Percentiles rank a stretch among this genome's conserved stretches.
These are phyloP conservation scores for Pinus tabuliformis DNA, from an alignment of 75 land plant genomes.

Conservation along the genomic window DNA sequence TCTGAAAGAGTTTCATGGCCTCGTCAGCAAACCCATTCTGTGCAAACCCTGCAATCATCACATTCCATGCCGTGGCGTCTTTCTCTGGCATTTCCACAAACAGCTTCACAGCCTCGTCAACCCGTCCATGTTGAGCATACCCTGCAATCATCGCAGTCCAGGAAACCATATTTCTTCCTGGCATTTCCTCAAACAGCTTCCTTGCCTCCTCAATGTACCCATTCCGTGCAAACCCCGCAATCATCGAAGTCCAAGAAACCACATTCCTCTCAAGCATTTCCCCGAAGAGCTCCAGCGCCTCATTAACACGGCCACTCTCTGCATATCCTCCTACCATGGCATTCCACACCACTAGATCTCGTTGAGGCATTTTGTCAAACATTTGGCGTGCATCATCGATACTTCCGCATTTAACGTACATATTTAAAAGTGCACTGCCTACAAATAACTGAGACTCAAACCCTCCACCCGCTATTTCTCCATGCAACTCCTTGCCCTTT, in stretches of 20 bases:
- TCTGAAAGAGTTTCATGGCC: slow-evolving; percentile 10
- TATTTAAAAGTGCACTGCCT: slow-evolving; percentile 18
- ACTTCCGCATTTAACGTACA: slow-evolving; percentile 26
- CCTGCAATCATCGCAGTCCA: too few relatives aligned
- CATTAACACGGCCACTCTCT: slow-evolving; percentile 8
- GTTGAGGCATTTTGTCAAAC: slow-evolving; percentile 21
- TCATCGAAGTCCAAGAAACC: slow-evolving; percentile 46
- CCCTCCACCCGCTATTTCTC: slow-evolving; percentile 20
- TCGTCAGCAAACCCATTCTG: slow-evolving; percentile 7
- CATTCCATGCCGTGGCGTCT: slow-evolving; percentile 12
- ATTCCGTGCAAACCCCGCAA: slow-evolving; percentile 22
- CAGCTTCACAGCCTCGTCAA: too few relatives aligned
- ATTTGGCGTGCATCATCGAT: slow-evolving; percentile 13
- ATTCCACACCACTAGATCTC: slow-evolving; percentile 21
- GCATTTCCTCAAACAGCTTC: slow-evolving; percentile 4
- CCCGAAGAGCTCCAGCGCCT: slow-evolving; percentile 23
- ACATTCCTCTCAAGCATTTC: slow-evolving; percentile 32
- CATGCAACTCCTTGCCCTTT: slow-evolving; percentile 43
- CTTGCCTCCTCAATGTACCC: slow-evolving; percentile 16
- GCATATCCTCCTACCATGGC: slow-evolving; percentile 35
- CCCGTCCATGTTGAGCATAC: too few relatives aligned
- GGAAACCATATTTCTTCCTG: too few relatives aligned
- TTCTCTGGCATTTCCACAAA: slow-evolving; percentile 3
- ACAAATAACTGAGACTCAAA: slow-evolving; percentile 24
- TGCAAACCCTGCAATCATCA: neutral